These are phyloP conservation scores for Vigna trinervia DNA, from an alignment of 306 rosid genomes.

Conservation along the genomic window DNA sequence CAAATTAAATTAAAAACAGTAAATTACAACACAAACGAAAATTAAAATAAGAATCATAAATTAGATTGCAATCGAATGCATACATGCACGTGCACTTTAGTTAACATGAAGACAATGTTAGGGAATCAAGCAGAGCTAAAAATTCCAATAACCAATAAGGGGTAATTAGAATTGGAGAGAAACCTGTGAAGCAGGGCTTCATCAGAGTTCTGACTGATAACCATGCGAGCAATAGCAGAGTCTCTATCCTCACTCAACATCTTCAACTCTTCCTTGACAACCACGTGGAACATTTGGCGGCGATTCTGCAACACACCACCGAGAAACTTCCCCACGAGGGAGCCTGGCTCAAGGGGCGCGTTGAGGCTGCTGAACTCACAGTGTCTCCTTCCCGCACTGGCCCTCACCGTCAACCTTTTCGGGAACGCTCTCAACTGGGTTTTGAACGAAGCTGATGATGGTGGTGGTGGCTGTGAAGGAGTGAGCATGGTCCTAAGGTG, in stretches of 20 bases:
- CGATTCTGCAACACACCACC: constrained; percentile 72
- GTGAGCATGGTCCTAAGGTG: constrained; percentile 15
- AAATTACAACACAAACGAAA: background rate
- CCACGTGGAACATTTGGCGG: constrained; percentile 60
- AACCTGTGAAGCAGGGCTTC: constrained; percentile 80
- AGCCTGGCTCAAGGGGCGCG: constrained; percentile 71
- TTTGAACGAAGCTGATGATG: background rate
- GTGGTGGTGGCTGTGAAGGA: background rate
- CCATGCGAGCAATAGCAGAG: constrained; percentile 57
- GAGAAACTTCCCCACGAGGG: constrained; percentile 63
- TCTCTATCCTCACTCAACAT: constrained; percentile 63
- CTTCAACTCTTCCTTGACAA: constrained; percentile 61
- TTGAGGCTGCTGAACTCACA: constrained; percentile 62
- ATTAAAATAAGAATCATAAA: background rate
- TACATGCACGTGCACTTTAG: background rate
- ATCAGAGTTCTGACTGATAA: constrained; percentile 48
- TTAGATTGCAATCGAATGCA: background rate
- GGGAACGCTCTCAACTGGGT: constrained; percentile 21
- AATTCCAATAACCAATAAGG: background rate
- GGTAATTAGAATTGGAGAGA: background rate
- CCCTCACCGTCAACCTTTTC: constrained; percentile 21
- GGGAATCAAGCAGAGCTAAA: too few species aligned
- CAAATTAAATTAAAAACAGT: background rate
- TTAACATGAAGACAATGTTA: background rate
- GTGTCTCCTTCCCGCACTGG: constrained; percentile 43